Base-by-base conservation (phyloP, 345 rosid species). In the Passiflora organensis region DNA sequence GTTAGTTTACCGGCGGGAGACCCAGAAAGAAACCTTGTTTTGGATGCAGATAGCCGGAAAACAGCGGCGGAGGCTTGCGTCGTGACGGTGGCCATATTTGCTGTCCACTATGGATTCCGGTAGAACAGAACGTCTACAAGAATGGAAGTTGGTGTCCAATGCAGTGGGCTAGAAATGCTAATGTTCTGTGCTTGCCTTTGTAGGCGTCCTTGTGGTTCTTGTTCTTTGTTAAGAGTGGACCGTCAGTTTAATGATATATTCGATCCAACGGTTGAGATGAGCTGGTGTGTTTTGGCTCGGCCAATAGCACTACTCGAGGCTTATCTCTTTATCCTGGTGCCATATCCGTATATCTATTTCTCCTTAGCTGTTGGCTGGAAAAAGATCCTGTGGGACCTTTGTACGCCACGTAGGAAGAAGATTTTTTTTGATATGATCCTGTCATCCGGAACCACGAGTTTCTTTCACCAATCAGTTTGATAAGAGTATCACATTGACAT, bases 1-100 rank as follows among this genome's bases (percentile, higher is more conserved):
- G 65, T 70, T 45, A 85, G 55, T 60, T 67, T 82, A n/a, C n/a
- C n/a, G 44, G 73, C 60, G 0, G 89, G 70, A 57, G 85, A 72
- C 28, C 97, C 88, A 6, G 67, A 65, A 20, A 87, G 82, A 72
- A 87, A 87, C 66, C 86, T 78, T 28, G 96, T 71, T 62, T 64
- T 83, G 0, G 72, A 76, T 1, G 75, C 42, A 43, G 76, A 69
- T 32, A 80, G 97, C 74, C 88, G 72, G 95, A 87, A 87, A 34
- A 82, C 79, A 21, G 95, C 70, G 13, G 91, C 91, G 6, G 94
- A 83, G 58, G 96, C 97, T 77, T 91, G 97, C 43, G 89, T 85
- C n/a, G 91, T 78, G 61, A 80, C 83, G 41, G 96, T 80, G 25
- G 95, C 95, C 95, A 91, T 91, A 17, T 13, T 12, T 47, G 43